Percentiles rank a stretch among this genome's conserved stretches.
Evolutionary conservation across 2,329 filamentous ascomycete species (phyloP).

Genomic region (Aspergillus chevalieri): DNA sequence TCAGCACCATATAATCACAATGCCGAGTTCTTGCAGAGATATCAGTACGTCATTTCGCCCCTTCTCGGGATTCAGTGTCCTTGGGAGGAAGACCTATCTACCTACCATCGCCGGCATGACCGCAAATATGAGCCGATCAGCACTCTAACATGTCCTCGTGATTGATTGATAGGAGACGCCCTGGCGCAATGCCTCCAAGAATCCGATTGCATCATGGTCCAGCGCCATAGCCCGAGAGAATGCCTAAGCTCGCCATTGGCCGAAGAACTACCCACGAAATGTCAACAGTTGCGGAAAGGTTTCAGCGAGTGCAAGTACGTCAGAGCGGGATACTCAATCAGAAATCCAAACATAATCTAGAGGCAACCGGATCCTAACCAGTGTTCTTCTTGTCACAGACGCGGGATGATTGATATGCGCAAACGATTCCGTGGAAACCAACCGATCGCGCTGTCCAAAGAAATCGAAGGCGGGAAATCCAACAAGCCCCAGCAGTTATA

Average conservation of each 20-base stretch:
- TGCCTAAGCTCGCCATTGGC: conserved; percentile 78
- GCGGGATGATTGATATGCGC: conserved; percentile 96
- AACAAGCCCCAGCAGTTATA: conserved; percentile 63
- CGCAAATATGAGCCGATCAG: conserved; percentile 1
- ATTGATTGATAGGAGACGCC: conserved; percentile 62
- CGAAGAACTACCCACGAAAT: conserved; percentile 76
- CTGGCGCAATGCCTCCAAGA: conserved; percentile 92
- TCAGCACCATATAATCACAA: conserved; percentile 37
- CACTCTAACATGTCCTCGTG: conserved; percentile 14
- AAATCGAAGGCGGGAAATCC: conserved; percentile 49
- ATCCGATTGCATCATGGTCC: conserved; percentile 91
- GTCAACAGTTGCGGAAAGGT: conserved; percentile 86
- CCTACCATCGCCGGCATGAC: neutral
- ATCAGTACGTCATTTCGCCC: conserved; percentile 61
- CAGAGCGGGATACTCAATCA: neutral
- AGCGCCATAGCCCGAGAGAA: conserved; percentile 78
- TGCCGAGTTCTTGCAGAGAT: conserved; percentile 96
- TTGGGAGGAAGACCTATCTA: neutral
- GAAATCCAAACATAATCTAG: too few relatives aligned
- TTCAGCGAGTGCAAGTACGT: conserved; percentile 81
- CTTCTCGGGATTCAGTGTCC: neutral
- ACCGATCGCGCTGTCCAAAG: conserved; percentile 65
- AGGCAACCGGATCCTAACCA: too few relatives aligned
- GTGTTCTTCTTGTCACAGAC: conserved; percentile 29
- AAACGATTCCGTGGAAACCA: conserved; percentile 95